Conservation (phyloP, 1,284 basidiomycete genomes). For the Schizopora paradoxa region DNA sequence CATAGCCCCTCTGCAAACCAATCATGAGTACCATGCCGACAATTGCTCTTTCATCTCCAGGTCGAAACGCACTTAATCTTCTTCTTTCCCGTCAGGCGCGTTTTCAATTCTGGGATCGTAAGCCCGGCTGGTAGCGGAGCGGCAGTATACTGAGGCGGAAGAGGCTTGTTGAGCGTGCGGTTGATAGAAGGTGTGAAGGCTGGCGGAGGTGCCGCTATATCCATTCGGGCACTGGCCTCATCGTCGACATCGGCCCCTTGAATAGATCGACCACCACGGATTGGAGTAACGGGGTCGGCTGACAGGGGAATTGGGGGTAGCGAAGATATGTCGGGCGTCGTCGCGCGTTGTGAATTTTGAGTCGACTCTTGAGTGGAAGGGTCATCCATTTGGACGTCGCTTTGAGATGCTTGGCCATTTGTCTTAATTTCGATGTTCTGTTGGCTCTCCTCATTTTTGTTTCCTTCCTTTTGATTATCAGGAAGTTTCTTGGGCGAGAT, state of each 20-base stretch:
- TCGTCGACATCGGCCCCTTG: constrained; percentile 8
- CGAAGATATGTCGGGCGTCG: constrained; percentile 19
- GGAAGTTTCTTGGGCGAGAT: constrained; percentile 52
- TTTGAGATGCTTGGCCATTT: not conserved
- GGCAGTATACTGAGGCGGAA: constrained; percentile 26
- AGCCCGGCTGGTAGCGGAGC: constrained; percentile 58
- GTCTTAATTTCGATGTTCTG: constrained; percentile 5
- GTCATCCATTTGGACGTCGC: not conserved
- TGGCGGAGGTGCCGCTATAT: constrained; percentile 40
- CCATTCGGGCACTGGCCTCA: constrained; percentile 21
- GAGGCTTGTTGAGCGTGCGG: constrained; percentile 37
- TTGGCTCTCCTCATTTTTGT: constrained; percentile 23
- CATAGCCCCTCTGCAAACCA: constrained; percentile 55
- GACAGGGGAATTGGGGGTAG: constrained; percentile 21
- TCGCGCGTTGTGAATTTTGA: constrained; percentile 4
- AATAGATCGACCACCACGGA: constrained; percentile 16
- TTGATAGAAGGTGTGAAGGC: constrained; percentile 65
- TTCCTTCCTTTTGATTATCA: constrained; percentile 29
- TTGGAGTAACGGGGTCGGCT: constrained; percentile 18
- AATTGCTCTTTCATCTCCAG: constrained; percentile 12
- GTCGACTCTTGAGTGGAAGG: constrained; percentile 8
- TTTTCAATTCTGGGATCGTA: constrained; percentile 54
- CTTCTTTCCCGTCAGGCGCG: constrained; percentile 71
- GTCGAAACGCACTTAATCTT: constrained; percentile 71
- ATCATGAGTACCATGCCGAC: not conserved